Evolutionary conservation across 2,329 filamentous ascomycete genomes (phyloP), one percentile per base, ranked within the genome.

Genomic region (Aspergillus alliaceus): DNA sequence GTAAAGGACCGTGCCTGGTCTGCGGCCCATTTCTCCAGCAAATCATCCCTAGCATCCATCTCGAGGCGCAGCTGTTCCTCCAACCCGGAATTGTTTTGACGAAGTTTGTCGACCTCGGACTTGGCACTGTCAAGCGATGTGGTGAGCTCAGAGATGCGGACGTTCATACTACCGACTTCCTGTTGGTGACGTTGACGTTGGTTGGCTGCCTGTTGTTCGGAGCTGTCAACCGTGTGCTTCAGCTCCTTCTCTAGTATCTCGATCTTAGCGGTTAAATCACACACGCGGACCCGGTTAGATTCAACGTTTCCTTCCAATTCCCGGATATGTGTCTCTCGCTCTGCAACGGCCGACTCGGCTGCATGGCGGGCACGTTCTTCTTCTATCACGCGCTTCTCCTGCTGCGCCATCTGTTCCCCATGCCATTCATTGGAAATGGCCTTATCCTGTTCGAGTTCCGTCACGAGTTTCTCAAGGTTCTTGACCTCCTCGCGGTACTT

Each of bases 401-500:
- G 67, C 12, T 70, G 62, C 0, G 68, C 68, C 5, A 77, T 61
- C 47, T 69, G 65, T 25, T 69, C 62, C 5, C 57, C 59, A 35
- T 75, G 70, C 15, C 66, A 58, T 5, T 68, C 63, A 18, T 69
- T 66, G 9, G 62, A 67, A 14, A 62, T 59, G 2, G 64, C 52
- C 32, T 75, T 74, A 31, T 79, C 72, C 8, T 69, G 64, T 58
- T 81, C 79, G 22, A 79, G 62, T 31, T 69, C 64, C 12, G 66
- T 70, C 48, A 81, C 73, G 11, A 81, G 67, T 8, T 64, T 57
- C 63, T 81, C 79, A 2, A 80, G 67, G 22, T 69, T 67, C 54
- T 71, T 75, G 35, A 78, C 69, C 54, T 81, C 79, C 24, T 69
- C 59, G 25, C 72, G 73, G 59, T 81, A 81, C 48, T 74, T 77